A percentile compares a stretch with the other conserved stretches of the same genome.
These are phyloP conservation scores for Hymenoscyphus salicellus DNA, from an alignment of 2,329 filamentous ascomycete genomes.

Conservation along the genomic window DNA sequence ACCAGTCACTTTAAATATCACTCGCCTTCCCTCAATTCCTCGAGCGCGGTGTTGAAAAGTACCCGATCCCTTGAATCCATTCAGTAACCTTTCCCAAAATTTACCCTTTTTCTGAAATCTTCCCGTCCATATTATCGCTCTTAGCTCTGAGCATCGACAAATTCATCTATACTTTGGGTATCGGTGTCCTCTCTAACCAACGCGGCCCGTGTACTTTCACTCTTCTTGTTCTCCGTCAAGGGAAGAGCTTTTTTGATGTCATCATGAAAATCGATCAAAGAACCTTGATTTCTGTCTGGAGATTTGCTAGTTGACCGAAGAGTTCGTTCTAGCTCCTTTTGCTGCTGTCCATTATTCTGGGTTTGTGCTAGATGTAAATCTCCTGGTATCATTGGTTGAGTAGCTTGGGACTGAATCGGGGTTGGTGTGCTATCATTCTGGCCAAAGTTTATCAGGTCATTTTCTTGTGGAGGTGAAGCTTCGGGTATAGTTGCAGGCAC, in stretches of 20 bases:
- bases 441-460: conserved; percentile 58
- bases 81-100: background rate
- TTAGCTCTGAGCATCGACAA: conserved; percentile 31
- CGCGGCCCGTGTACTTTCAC: background rate
- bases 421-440: conserved; percentile 33
- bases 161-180: conserved; percentile 34
- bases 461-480: conserved; percentile 21
- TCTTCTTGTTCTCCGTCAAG: conserved; percentile 15
- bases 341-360: conserved; percentile 27
- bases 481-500: background rate
- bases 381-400: conserved; percentile 18
- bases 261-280: conserved; percentile 51
- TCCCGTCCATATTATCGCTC: background rate
- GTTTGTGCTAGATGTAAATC: conserved; percentile 30
- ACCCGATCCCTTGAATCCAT: background rate
- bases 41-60: background rate
- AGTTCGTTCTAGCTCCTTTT: conserved; percentile 32
- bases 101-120: background rate
- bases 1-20: background rate
- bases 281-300: conserved; percentile 10
- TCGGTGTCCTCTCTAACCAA: conserved; percentile 33
- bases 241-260: conserved; percentile 54
- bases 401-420: conserved; percentile 7
- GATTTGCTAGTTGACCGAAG: conserved; percentile 27
- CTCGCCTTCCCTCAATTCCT: background rate